phyloP scores from a whole-genome alignment of 176 grass and related monocot species.

The Secale cereale region DNA sequence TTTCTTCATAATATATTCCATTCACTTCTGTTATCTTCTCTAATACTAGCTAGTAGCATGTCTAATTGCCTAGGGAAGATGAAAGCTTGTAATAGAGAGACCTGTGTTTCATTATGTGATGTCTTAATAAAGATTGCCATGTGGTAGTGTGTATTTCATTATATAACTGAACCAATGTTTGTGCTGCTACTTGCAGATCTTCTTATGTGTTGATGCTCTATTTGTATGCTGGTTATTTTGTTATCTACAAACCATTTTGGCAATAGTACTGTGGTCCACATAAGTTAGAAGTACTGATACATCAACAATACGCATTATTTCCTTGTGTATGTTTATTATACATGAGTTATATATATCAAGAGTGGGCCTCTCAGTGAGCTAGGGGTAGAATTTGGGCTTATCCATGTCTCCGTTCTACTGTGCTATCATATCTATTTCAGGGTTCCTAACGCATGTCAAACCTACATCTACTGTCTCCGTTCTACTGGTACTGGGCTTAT shows the following conservation, averaged over 20 bases:
- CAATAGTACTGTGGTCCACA: background rate
- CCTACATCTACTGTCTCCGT: no score
- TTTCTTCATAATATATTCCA: background rate
- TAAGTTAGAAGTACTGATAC: no score
- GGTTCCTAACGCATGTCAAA: no score
- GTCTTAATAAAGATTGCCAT: background rate
- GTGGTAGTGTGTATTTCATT: background rate
- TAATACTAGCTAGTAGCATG: background rate
- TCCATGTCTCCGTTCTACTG: no score
- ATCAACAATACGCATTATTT: no score
- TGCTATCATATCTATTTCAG: no score
- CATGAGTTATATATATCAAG: background rate
- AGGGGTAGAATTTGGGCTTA: background rate
- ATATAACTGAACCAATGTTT: background rate
- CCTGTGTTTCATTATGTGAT: background rate
- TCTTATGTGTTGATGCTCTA: background rate
- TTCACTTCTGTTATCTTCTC: no score
- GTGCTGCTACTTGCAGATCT: background rate
- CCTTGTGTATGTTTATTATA: background rate
- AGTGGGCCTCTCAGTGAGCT: background rate
- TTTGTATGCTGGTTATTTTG: background rate
- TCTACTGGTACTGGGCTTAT: no score
- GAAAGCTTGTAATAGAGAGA: background rate
- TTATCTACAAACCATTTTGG: no score
- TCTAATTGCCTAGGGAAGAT: background rate